Base-by-base conservation (phyloP, 1,139 yeast genomes). In the Pichia sp. region DNA sequence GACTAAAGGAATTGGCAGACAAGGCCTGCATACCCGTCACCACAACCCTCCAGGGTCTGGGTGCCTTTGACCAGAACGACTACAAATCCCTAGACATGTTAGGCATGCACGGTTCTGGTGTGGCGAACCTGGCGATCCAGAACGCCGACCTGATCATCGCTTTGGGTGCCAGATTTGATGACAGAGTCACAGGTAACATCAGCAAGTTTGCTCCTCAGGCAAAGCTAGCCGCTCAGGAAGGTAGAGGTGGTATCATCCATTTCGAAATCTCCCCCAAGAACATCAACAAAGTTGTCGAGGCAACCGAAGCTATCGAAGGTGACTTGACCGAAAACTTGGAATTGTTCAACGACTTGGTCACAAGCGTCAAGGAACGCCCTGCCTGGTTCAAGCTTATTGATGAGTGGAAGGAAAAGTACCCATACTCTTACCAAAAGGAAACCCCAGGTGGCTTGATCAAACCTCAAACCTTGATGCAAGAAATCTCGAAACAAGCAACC, bases 21-120 rank as follows among this genome's bases (percentile, higher is more conserved):
- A 87, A 87, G 74, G 96, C 96, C 38, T 78, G 80, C 66, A 92
- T 93, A 60, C 99, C 99, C 45, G 99, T 93, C 56, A 93, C 98
- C 50, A 93, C 98, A 23, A 87, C 98, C 54, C 72, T 93, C 58
- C 98, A 92, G 73, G 98, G 89, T 54, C 80, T 93, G 62, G 99
- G 99, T 62, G 88, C 95, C 8, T 93, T 86, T 67, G 97, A 93
- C 72, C 98, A 93, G 75, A 82, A 80, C 60, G 96, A 92, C 73
- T 84, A 86, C 62, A 90, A 90, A 73, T 85, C 97, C 34, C 75
- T 93, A 62, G 97, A 92, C 72, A 89, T 93, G 95, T 80, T 93
- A 64, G 99, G 99, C 67, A 93, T 93, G 99, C 99, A 93, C 73
- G 99, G 99, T 62, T 80, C 85, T 59, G 97, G 93, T 49, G 92